phyloP scores from a whole-genome alignment of 2,329 filamentous ascomycete genomes.

The Penicillium sclerotiorum region DNA sequence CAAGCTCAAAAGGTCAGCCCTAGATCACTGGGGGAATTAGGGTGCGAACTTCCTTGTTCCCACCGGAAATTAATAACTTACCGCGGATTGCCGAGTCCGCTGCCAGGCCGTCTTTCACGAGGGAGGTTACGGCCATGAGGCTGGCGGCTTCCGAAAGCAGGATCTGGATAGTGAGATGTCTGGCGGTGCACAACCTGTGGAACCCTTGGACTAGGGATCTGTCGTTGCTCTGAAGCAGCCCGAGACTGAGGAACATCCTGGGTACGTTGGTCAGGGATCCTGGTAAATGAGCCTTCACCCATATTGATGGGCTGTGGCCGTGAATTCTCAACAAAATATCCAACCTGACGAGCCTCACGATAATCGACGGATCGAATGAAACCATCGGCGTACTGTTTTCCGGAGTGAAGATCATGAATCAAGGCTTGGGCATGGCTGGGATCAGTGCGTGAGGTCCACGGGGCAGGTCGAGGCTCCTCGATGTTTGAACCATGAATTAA shows the following conservation, averaged over 20 bases:
- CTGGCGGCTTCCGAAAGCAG: slow-evolving; percentile 10
- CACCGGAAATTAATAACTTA: slow-evolving; percentile 16
- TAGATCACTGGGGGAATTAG: not conserved
- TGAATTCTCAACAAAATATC: slow-evolving; percentile 21
- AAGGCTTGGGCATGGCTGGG: slow-evolving; percentile 18
- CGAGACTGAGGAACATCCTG: slow-evolving; percentile 19
- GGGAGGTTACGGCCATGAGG: slow-evolving; percentile 9
- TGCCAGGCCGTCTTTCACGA: slow-evolving; percentile 22
- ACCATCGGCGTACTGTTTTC: slow-evolving; percentile 39
- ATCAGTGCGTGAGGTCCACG: slow-evolving; percentile 20
- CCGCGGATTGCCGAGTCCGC: slow-evolving; percentile 19
- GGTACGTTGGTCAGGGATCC: slow-evolving; percentile 15
- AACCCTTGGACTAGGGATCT: slow-evolving; percentile 13
- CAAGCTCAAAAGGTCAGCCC: slow-evolving; percentile 4
- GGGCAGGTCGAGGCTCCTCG: slow-evolving; percentile 14
- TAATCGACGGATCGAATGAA: slow-evolving; percentile 40
- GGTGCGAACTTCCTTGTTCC: not conserved
- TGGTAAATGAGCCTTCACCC: slow-evolving; percentile 17
- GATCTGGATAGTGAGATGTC: slow-evolving; percentile 10
- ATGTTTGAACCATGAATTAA: slow-evolving; percentile 8
- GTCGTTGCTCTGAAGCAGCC: slow-evolving; percentile 13
- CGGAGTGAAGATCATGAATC: slow-evolving; percentile 20
- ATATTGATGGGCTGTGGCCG: slow-evolving; percentile 16
- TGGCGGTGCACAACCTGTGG: slow-evolving; percentile 19
- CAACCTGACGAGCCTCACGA: slow-evolving; percentile 25